Evolutionary conservation across 169 alveolate species (phyloP), one percentile per base, ranked within the genome.

Genomic region (Plasmodium gaboni): DNA sequence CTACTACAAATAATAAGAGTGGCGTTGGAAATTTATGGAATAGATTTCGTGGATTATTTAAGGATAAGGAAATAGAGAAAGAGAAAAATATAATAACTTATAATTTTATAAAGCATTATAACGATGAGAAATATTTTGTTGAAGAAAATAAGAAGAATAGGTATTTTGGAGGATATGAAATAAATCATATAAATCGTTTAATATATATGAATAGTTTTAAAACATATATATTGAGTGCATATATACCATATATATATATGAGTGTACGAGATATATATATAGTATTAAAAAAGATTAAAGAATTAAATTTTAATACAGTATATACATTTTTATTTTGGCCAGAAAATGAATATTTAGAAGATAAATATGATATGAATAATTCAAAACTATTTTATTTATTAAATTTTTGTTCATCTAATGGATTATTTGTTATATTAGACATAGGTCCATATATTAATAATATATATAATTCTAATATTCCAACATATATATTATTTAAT

Each of bases 371-470:
- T 42, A 85, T 15, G 19, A 70, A 38, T 32, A 70, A 85, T 22
- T 85, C 92, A 6, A 85, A 85, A 15, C 87, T 85, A 38, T 85
- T 85, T 46, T 70, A 69, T 48, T 60, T 85, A 59, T 72, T 85
- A 60, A 85, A 85, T 44, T 85, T 85, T 28, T 85, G 92, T 85
- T 76, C 92, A 24, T 85, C 92, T 22, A 85, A 85, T 85, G 92
- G 92, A 28, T 59, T 85, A 1, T 85, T 85, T 48, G 92, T 85
- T 19, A 85, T 85, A 32, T 24, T 85, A 59, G 74, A 85, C 60
- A 85, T 85, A 22, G 92, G 92, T 8, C 92, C 92, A n/a, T 85
- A 70, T 70, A 70, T 85, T 2, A 57, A 85, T 46, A 85, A 85
- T 60, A 65, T 85, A 10, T 85, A 85, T 10, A 85, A 85, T 55